phyloP scores from a whole-genome alignment of 352 stramenopile genomes.

The Pythium grandisporangium region DNA sequence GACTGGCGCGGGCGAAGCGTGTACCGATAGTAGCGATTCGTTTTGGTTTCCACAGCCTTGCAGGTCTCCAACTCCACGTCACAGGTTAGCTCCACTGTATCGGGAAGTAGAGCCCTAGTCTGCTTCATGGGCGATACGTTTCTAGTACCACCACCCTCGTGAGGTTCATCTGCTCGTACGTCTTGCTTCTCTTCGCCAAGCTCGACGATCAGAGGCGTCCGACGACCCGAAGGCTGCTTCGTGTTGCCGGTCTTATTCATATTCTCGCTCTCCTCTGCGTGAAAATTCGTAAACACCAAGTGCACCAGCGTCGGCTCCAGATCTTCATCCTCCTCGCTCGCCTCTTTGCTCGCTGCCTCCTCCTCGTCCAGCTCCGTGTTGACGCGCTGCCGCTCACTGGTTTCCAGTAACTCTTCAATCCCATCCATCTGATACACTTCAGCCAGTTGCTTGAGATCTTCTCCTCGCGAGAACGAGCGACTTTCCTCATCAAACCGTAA shows the following conservation, averaged over 20 bases:
- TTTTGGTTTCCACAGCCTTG: slow-evolving; percentile 49
- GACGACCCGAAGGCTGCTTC: too few relatives aligned
- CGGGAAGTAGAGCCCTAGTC: neutral
- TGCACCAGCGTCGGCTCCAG: slow-evolving; percentile 20
- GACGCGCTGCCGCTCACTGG: slow-evolving; percentile 5
- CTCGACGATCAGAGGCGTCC: slow-evolving; percentile 61
- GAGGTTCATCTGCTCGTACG: neutral
- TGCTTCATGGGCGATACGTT: too few relatives aligned
- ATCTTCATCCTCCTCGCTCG: slow-evolving; percentile 6
- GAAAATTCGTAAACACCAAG: slow-evolving; percentile 39
- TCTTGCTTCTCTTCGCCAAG: slow-evolving; percentile 24
- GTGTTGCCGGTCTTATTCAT: too few relatives aligned
- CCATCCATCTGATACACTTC: slow-evolving; percentile 78
- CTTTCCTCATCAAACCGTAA: slow-evolving; percentile 36
- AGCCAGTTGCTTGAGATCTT: slow-evolving; percentile 56
- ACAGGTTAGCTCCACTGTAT: slow-evolving; percentile 24
- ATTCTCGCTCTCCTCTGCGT: neutral
- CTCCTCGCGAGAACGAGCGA: slow-evolving; percentile 25
- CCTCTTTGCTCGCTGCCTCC: slow-evolving; percentile 1
- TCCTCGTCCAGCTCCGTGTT: slow-evolving; percentile 1
- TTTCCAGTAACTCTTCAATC: slow-evolving; percentile 66
- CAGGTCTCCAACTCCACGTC: slow-evolving; percentile 26
- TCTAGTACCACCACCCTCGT: neutral
- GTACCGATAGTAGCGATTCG: slow-evolving; percentile 54
- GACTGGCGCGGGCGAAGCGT: slow-evolving; percentile 13